phyloP scores from a whole-genome alignment of 768 basidiomycete species.

The Xerocomus spinulosus region DNA sequence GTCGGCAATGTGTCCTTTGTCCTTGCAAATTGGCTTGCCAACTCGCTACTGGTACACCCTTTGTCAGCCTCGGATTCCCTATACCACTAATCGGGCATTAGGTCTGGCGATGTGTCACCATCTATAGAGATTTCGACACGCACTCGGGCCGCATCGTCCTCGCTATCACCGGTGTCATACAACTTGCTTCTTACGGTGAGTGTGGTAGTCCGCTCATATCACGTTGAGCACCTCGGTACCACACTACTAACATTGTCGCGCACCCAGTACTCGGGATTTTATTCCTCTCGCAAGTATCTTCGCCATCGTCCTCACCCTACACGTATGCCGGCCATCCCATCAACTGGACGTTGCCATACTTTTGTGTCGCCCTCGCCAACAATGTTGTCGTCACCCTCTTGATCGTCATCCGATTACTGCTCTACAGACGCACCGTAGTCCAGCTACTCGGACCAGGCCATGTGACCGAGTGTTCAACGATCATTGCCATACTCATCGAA shows the following conservation, averaged over 20 bases:
- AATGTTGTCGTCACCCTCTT: slow-evolving; percentile 25
- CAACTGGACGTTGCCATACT: slow-evolving; percentile 28
- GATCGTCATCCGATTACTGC: slow-evolving; percentile 22
- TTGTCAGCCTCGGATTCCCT: background rate
- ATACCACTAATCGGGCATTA: background rate
- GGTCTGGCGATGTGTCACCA: slow-evolving; percentile 30
- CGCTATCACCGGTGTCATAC: slow-evolving; percentile 18
- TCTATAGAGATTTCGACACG: slow-evolving; percentile 19
- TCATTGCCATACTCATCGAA: slow-evolving; percentile 26
- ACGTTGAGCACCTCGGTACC: background rate
- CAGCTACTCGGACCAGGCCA: slow-evolving; percentile 21
- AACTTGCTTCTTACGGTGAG: slow-evolving; percentile 25
- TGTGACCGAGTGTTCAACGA: slow-evolving; percentile 20
- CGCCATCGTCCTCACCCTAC: slow-evolving; percentile 27
- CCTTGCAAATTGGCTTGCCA: slow-evolving; percentile 26
- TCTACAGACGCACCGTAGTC: slow-evolving; percentile 22
- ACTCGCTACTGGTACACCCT: slow-evolving; percentile 22
- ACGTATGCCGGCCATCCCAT: slow-evolving; percentile 6
- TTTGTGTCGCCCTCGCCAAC: slow-evolving; percentile 22
- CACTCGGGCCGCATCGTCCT: slow-evolving; percentile 15
- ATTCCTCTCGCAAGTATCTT: slow-evolving; percentile 25
- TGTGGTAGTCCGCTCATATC: background rate
- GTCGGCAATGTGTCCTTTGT: slow-evolving; percentile 25
- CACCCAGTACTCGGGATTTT: slow-evolving; percentile 20
- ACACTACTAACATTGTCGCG: background rate